A percentile compares a stretch with the other conserved stretches of the same genome.
Evolutionary conservation across 306 rosid genomes (phyloP).

Genomic region (peach (Prunus persica)): Prunus_persica_NCBIv2 NC_034011.1:3576501-3577000

Average conservation of each 20-base stretch:
- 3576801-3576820: constrained; percentile 98
- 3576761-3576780: constrained; percentile 96
- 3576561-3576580: constrained; percentile 1
- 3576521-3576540: constrained; percentile 92
- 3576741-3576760: constrained; percentile 92
- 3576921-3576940: background rate
- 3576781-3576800: constrained; percentile 99
- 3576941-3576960: background rate
- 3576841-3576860: background rate
- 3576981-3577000: constrained; percentile 6
- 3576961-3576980: background rate
- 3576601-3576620: constrained; percentile 4
- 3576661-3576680: constrained; percentile 99
- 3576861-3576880: background rate
- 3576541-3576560: constrained; percentile 12
- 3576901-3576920: background rate
- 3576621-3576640: background rate
- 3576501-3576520: constrained; percentile 97
- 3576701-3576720: constrained; percentile 96
- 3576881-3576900: background rate
- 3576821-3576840: constrained; percentile 36
- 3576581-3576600: background rate
- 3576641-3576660: constrained; percentile 54
- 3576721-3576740: constrained; percentile 95
- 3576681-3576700: constrained; percentile 96